phyloP scores from a whole-genome alignment of 345 rosid species.

The Salix brachista region DNA sequence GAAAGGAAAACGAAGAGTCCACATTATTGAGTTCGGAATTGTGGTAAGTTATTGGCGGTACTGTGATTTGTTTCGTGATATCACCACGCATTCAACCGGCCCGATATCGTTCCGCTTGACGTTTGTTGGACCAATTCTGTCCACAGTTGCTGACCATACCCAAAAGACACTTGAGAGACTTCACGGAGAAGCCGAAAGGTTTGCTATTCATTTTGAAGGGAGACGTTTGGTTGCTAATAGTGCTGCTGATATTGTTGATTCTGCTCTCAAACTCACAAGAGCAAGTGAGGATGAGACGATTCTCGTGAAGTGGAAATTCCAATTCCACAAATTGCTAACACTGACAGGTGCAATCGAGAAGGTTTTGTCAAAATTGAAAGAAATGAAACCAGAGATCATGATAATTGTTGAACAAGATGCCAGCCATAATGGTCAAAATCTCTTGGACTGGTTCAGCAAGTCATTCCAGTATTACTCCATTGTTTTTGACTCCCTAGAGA shows the following conservation, averaged over 20 bases:
- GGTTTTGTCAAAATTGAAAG: conserved; percentile 55
- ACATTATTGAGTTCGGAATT: no score
- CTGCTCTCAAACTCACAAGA: conserved; percentile 55
- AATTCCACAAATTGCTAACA: conserved; percentile 60
- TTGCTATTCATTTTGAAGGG: not conserved
- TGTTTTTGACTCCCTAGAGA: conserved; percentile 83
- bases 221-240: conserved; percentile 51
- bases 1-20: no score
- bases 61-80: not conserved
- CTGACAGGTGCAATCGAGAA: conserved; percentile 36
- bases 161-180: not conserved
- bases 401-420: conserved; percentile 86
- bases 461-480: conserved; percentile 79
- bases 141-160: not conserved
- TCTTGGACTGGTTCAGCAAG: conserved; percentile 70
- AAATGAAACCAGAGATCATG: conserved; percentile 59
- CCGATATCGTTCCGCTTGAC: not conserved
- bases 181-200: not conserved
- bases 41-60: no score
- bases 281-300: conserved; percentile 56
- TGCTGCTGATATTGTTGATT: conserved; percentile 67
- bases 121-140: not conserved
- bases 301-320: conserved; percentile 72
- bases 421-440: conserved; percentile 59
- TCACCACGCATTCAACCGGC: not conserved